These are phyloP conservation scores for Linaria vulgaris DNA, from an alignment of 257 asterid species.

Conservation along the genomic window DNA sequence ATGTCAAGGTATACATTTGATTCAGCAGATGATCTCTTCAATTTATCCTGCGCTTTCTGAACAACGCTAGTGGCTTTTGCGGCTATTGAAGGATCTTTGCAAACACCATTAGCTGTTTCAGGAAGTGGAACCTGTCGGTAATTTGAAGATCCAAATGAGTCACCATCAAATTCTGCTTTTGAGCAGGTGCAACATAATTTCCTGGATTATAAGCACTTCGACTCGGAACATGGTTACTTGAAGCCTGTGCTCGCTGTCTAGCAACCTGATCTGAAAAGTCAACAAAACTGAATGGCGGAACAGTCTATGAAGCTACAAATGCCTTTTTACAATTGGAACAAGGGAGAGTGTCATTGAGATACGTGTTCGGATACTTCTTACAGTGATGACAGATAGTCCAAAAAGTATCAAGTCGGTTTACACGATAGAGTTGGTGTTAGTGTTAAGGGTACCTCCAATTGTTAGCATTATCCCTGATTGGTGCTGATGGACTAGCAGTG, in stretches of 20 bases:
- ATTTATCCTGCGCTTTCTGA: conserved; percentile 37
- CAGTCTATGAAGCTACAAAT: conserved; percentile 57
- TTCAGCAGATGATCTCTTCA: conserved; percentile 61
- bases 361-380: conserved; percentile 59
- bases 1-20: conserved; percentile 30
- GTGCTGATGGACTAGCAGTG: conserved; percentile 48
- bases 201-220: conserved; percentile 26
- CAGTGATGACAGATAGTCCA: conserved; percentile 78
- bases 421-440: conserved; percentile 39
- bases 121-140: conserved; percentile 22
- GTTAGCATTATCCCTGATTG: conserved; percentile 30
- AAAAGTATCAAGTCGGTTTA: conserved; percentile 55
- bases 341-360: conserved; percentile 67
- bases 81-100: conserved; percentile 47
- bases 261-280: conserved; percentile 33
- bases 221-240: conserved; percentile 25
- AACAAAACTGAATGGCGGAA: conserved; percentile 46
- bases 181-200: conserved; percentile 31
- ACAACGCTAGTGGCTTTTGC: conserved; percentile 39
- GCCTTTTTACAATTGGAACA: conserved; percentile 65
- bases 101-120: conserved; percentile 32
- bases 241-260: conserved; percentile 28
- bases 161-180: conserved; percentile 35
- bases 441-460: conserved; percentile 30
- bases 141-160: conserved; percentile 23